phyloP scores from a whole-genome alignment of 768 basidiomycete genomes.

The Suillus luteus region DNA sequence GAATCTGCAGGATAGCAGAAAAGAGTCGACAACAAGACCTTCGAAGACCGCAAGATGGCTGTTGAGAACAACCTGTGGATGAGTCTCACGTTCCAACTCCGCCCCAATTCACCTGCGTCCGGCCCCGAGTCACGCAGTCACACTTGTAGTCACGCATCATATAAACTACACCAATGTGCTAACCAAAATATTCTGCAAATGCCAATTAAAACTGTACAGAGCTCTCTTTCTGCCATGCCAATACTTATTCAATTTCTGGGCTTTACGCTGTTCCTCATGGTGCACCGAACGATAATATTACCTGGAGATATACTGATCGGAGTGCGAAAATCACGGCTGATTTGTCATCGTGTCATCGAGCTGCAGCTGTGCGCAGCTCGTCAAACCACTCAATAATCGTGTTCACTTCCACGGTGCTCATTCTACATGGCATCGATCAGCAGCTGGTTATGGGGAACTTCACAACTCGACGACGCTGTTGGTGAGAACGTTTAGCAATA shows the following conservation, averaged over 20 bases:
- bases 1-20: constrained; percentile 1
- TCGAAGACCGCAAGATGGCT: constrained; percentile 30
- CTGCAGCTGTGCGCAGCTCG: constrained; percentile 16
- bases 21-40: constrained; percentile 9
- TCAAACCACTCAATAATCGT: not conserved
- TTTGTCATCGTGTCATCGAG: constrained; percentile 19
- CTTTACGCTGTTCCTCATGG: not conserved
- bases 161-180: constrained; percentile 2
- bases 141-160: constrained; percentile 10
- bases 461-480: constrained; percentile 80
- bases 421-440: constrained; percentile 57
- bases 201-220: not conserved
- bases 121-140: constrained; percentile 27
- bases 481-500: constrained; percentile 48
- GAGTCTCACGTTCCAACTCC: constrained; percentile 35
- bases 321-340: constrained; percentile 21
- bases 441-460: constrained; percentile 78
- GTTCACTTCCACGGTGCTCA: constrained; percentile 4
- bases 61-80: constrained; percentile 38
- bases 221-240: not conserved
- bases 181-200: not conserved
- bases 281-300: not conserved
- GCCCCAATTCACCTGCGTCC: constrained; percentile 29
- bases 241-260: not conserved
- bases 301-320: constrained; percentile 18